Base-by-base conservation (phyloP, 2,329 filamentous ascomycete genomes). In the Cordyceps tenuipes region DNA sequence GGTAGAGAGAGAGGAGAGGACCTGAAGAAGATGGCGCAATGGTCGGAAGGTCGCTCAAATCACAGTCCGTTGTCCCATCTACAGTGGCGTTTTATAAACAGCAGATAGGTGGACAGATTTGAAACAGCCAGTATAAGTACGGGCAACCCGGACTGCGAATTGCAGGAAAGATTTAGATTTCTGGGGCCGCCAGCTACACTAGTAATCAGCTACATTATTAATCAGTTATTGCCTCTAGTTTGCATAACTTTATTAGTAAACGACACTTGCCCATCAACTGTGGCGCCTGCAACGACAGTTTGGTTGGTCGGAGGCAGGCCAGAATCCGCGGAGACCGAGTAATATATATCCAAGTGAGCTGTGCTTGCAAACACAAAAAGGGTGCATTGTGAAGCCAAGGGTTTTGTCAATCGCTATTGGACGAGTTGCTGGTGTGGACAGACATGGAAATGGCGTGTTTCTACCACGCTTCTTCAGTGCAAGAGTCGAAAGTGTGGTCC, bases 291-390 rank as follows among this genome's bases (percentile, higher is more conserved):
- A 36, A 4, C 5, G 6, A 1, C n/a, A 43, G 39, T 3, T 43
- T n/a, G 39, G 13, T n/a, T 41, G 5, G 12, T 41, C 3, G 13
- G 15, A 43, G n/a, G 15, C 17, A 2, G 29, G 31, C 13, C 9
- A 36, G 26, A 13, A 17, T 43, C 53, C 41, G 53, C 53, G 53
- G 53, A 56, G 53, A 56, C 53, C 53, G 53, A 56, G 48, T 50
- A 49, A 43, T 36, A 43, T 15, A 43, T 36, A 43, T 15, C 23
- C 47, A 49, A 17, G 39, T 23, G 12, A 17, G 41, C 23, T 41
- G 41, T 26, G 41, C 26, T 17, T 47, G 53, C 7, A 8, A 36
- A 23, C 26, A 15, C 34, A 23, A 43, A 17, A 15, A 47, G 21
- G 26, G 12, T 47, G 34, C 34, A 36, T 36, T 36, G 12, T 36